Base-by-base conservation (phyloP, 805 yeast genomes). In the Candida pini region DNA sequence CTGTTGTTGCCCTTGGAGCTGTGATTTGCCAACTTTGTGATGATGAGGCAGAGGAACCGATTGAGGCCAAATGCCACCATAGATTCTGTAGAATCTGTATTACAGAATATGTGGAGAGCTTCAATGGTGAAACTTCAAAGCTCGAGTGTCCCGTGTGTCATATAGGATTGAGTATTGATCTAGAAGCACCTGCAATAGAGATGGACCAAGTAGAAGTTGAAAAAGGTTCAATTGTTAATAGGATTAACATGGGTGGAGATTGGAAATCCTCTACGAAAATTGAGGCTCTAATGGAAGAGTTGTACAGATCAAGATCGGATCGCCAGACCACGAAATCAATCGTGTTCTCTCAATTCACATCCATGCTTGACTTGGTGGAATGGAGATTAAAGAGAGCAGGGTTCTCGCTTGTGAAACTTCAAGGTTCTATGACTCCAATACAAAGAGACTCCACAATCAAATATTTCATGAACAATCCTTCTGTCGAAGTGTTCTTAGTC, bases 11-110 rank as follows among this genome's bases (percentile, higher is more conserved):
- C 51, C 54, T 64, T 5, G 72, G 70, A 9, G 76, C 76, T 2
- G 74, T 88, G 9, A 81, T 92, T 27, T 92, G 99, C 54, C 94
- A 86, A 46, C 56, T 92, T 17, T 92, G 99, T 61, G 97, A 89
- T 47, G 99, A 92, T 53, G 97, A 89, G 59, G 97, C 97, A 0
- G 97, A 92, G 58, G 99, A 92, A 41, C 95, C 98, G 0, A 88
- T 92, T 30, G 89, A 84, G 57, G 82, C 96, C 3, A 85, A 82
- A 54, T 92, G 99, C 58, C 96, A 84, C 47, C 99, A 92, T 55
- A 75, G 74, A 42, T 92, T 92, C 54, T 92, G 99, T 56, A 73
- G 99, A 19, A 68, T 92, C 68, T 92, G 99, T 56, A 76, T 92
- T 38, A 77, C 73, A 38, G 98, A 94, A 58, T 92, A 92, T 52